Conservation (phyloP, 2,329 filamentous ascomycete species). For the Verticillium isaacii region DNA sequence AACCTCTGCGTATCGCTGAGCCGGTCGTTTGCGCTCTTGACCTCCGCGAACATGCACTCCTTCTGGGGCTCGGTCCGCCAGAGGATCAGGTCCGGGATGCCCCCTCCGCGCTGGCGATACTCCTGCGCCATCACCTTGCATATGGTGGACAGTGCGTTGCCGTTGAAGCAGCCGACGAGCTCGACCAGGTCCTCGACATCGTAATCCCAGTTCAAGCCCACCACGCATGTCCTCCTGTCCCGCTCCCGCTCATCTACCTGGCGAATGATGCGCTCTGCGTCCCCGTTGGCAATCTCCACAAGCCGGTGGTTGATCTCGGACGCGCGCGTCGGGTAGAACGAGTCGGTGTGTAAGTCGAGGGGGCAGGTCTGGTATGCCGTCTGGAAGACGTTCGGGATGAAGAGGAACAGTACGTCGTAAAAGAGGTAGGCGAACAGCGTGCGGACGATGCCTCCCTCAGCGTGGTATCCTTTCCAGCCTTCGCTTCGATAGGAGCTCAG, state of each 20-base stretch:
- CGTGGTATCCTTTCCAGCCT: slow-evolving; percentile 93
- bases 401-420: slow-evolving; percentile 87
- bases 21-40: slow-evolving; percentile 84
- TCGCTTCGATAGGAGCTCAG: slow-evolving; percentile 75
- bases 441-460: slow-evolving; percentile 86
- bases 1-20: slow-evolving; percentile 93
- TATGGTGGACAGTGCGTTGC: slow-evolving; percentile 74
- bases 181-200: slow-evolving; percentile 73
- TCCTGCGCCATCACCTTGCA: slow-evolving; percentile 96
- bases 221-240: slow-evolving; percentile 73
- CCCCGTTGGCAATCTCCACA: slow-evolving; percentile 82
- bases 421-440: slow-evolving; percentile 90
- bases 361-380: slow-evolving; percentile 93
- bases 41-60: slow-evolving; percentile 71
- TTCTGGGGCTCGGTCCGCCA: slow-evolving; percentile 54
- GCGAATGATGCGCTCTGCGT: slow-evolving; percentile 61
- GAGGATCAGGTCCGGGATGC: slow-evolving; percentile 87
- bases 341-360: slow-evolving; percentile 86
- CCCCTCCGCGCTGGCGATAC: slow-evolving; percentile 79
- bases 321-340: slow-evolving; percentile 80
- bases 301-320: slow-evolving; percentile 86
- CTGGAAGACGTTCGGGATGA: slow-evolving; percentile 95
- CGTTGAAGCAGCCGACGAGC: slow-evolving; percentile 72
- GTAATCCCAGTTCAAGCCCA: slow-evolving; percentile 90
- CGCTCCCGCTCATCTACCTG: slow-evolving; percentile 64